Base-by-base conservation (phyloP, 2,329 filamentous ascomycete species). In the Fusarium chlamydosporum region DNA sequence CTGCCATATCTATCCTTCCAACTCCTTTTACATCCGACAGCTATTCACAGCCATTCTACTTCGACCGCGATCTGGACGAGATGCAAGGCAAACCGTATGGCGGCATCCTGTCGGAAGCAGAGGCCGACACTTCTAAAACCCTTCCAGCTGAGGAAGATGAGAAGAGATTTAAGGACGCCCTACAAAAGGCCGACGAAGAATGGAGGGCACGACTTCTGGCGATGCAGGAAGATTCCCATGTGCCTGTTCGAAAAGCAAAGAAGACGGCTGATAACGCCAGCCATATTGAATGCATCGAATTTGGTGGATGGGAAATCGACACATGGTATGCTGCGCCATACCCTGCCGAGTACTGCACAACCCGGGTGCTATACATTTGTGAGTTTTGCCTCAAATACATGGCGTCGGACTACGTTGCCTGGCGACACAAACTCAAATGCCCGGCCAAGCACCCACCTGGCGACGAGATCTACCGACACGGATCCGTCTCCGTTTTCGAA, bases 381-480 rank as follows among this genome's bases (percentile, higher is more conserved):
- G 96, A 99, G 79, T 99, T 98, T 79, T 99, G 96, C 78, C 85
- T 99, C 63, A 99, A 98, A 81, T 99, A 99, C 82, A 97, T 99
- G 94, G 97, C 96, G 79, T 98, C 96, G 18, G 95, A 97, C 78
- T 98, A 97, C 75, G 96, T 99, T 29, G 95, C 96, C 15, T 98
- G 95, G 93, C 89, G 96, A 54, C 96, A 99, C 80, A 98, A 98
- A 82, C 87, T 94, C 73, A 99, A 99, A 82, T 99, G 96, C 74
- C 92, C 93, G 7, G 94, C 94, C 35, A 98, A 98, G 78, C 94
- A 98, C 76, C 96, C 96, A 5, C 96, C 96, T 0, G 96, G 96
- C 26, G 96, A 99, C 75, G 96, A 99, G 77, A 98, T 99, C 50
- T 99, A 99, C 77, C 92, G 96, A 1, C 91, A 97, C 74, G 90